A percentile compares a stretch with the other conserved stretches of the same genome.
Conservation (phyloP, 164 flowering plant genomes). For the Vitis labrusca region DNA sequence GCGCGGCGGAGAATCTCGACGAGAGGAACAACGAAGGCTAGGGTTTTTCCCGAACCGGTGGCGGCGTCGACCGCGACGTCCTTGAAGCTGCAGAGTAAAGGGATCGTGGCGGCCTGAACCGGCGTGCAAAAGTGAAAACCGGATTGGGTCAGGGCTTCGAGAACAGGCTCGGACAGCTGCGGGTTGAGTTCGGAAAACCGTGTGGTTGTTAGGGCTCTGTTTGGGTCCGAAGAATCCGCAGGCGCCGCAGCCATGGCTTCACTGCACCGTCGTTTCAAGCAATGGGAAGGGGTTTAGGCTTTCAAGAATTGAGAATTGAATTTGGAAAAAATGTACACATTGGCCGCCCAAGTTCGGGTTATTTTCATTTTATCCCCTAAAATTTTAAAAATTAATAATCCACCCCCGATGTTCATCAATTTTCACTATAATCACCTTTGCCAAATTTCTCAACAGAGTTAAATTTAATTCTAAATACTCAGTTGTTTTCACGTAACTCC, state of each 20-base stretch:
- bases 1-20: constrained; percentile 80
- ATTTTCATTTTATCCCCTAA: too few relatives aligned
- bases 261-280: not conserved
- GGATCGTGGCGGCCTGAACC: constrained; percentile 92
- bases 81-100: constrained; percentile 73
- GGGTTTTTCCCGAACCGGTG: constrained; percentile 95
- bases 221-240: constrained; percentile 17
- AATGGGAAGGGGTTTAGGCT: too few relatives aligned
- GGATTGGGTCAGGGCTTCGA: constrained; percentile 49
- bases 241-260: constrained; percentile 14
- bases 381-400: too few relatives aligned
- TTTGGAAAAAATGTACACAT: too few relatives aligned
- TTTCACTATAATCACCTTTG: too few relatives aligned
- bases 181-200: constrained; percentile 85
- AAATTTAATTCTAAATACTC: too few relatives aligned
- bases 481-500: too few relatives aligned
- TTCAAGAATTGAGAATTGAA: too few relatives aligned
- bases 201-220: constrained; percentile 58
- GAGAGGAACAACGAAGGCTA: constrained; percentile 83
- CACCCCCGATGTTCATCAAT: too few relatives aligned
- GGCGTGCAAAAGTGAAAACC: constrained; percentile 90
- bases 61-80: constrained; percentile 97
- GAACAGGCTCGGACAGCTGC: constrained; percentile 59
- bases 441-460: too few relatives aligned
- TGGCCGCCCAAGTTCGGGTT: too few relatives aligned